A percentile compares a stretch with the other conserved stretches of the same genome.
phyloP scores from a whole-genome alignment of 371 early-diverging fungal species.

The Mortierella sp. region DNA sequence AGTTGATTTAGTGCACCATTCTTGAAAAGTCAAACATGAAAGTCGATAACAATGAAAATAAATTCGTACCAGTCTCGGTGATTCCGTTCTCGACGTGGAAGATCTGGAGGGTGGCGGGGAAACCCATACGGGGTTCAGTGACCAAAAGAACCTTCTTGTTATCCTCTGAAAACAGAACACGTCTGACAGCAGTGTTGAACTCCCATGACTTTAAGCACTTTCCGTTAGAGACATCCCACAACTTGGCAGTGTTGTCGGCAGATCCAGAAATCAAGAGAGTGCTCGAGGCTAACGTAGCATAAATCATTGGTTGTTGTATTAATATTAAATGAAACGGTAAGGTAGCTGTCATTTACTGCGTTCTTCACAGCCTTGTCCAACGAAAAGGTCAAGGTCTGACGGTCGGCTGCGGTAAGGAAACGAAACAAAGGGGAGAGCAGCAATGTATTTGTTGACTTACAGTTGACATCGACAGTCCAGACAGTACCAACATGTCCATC shows the following conservation, averaged over 20 bases:
- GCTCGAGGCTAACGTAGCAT: conserved; percentile 60
- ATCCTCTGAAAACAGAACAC: conserved; percentile 93
- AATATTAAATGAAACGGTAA: too few relatives aligned
- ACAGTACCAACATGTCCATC: conserved; percentile 96
- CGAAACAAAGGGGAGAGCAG: not conserved
- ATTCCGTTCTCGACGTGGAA: conserved; percentile 74
- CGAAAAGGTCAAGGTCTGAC: too few relatives aligned
- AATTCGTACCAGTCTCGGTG: conserved; percentile 52
- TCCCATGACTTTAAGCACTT: conserved; percentile 90
- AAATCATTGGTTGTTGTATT: too few relatives aligned
- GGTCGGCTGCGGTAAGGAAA: not conserved
- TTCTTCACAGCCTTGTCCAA: too few relatives aligned
- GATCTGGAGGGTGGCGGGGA: conserved; percentile 85
- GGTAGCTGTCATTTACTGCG: too few relatives aligned
- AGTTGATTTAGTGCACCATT: too few relatives aligned
- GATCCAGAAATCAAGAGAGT: conserved; percentile 93
- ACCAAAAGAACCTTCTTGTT: conserved; percentile 89
- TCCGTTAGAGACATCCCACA: conserved; percentile 98
- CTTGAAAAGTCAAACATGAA: too few relatives aligned
- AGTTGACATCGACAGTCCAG: conserved; percentile 94
- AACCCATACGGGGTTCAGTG: conserved; percentile 98
- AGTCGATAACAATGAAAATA: conserved; percentile 3
- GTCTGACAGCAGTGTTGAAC: conserved; percentile 93
- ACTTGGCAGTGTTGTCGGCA: conserved; percentile 93
- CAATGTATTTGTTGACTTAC: conserved; percentile 57